Conservation (phyloP, 139 green algal species). For the Chlamydomonas schloesseri region DNA sequence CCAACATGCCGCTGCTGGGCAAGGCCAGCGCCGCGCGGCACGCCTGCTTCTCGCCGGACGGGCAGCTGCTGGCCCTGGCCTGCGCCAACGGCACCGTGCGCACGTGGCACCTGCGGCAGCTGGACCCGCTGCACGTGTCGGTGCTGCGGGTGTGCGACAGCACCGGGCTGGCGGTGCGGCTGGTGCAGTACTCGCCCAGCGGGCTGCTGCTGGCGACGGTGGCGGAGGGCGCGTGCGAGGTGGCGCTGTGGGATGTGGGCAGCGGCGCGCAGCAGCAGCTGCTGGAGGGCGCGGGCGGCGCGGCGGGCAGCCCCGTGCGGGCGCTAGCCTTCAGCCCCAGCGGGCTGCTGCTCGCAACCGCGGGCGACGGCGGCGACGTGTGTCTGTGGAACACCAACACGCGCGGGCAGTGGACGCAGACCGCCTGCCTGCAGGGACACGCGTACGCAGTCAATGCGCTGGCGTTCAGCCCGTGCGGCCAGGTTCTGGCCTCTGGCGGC, state of each 20-base stretch:
- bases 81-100: constrained; percentile 30
- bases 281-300: neutral
- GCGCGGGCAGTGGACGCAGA: constrained; percentile 8
- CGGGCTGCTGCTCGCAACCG: constrained; percentile 17
- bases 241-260: constrained; percentile 37
- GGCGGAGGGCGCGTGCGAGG: neutral
- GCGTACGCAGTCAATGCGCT: constrained; percentile 14
- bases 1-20: constrained; percentile 9
- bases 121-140: constrained; percentile 15
- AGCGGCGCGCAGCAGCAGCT: neutral
- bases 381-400: constrained; percentile 32
- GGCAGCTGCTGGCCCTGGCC: constrained; percentile 28
- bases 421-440: constrained; percentile 22
- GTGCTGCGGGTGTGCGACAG: constrained; percentile 15
- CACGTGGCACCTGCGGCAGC: constrained; percentile 9
- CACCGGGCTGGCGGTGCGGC: neutral
- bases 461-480: constrained; percentile 40
- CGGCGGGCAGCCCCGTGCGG: neutral
- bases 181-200: constrained; percentile 1
- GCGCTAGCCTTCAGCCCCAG: constrained; percentile 18
- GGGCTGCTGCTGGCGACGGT: constrained; percentile 26
- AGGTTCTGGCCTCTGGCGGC: constrained; percentile 25
- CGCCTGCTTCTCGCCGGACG: constrained; percentile 21
- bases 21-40: neutral
- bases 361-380: constrained; percentile 32